A percentile compares a stretch with the other conserved stretches of the same genome.
These are phyloP conservation scores for Prunus dulcis DNA, from an alignment of 306 rosid species.

Conservation along the genomic window DNA sequence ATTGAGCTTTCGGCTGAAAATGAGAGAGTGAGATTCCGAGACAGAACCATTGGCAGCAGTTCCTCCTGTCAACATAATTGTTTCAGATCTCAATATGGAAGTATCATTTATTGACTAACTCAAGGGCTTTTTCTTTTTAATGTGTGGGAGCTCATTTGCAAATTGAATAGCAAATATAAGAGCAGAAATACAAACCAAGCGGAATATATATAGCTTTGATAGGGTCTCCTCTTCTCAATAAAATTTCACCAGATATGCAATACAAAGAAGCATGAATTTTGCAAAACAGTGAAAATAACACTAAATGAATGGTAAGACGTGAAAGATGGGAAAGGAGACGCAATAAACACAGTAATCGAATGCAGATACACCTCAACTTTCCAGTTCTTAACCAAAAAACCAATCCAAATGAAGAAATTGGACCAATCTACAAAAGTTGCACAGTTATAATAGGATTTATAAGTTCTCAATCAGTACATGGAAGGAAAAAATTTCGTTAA, in stretches of 20 bases:
- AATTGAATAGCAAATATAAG: not conserved
- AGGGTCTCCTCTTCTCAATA: not conserved
- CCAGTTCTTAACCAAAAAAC: not conserved
- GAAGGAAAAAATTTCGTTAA: not conserved
- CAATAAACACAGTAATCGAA: not conserved
- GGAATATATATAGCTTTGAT: not conserved
- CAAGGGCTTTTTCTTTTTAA: not conserved
- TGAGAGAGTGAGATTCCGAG: constrained; percentile 79
- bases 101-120: not conserved
- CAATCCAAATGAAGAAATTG: not conserved
- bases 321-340: not conserved
- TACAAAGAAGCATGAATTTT: not conserved
- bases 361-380: not conserved
- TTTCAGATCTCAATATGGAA: constrained; percentile 17
- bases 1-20: constrained; percentile 90
- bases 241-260: not conserved
- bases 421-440: not conserved
- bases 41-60: constrained; percentile 72
- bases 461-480: not conserved
- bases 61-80: constrained; percentile 67
- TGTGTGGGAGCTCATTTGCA: not conserved
- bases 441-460: not conserved
- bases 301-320: not conserved
- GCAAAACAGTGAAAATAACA: not conserved
- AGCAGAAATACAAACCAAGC: not conserved